These are phyloP conservation scores for Flaveria brownii DNA, from an alignment of 129 eudicot genomes.

Conservation along the genomic window DNA sequence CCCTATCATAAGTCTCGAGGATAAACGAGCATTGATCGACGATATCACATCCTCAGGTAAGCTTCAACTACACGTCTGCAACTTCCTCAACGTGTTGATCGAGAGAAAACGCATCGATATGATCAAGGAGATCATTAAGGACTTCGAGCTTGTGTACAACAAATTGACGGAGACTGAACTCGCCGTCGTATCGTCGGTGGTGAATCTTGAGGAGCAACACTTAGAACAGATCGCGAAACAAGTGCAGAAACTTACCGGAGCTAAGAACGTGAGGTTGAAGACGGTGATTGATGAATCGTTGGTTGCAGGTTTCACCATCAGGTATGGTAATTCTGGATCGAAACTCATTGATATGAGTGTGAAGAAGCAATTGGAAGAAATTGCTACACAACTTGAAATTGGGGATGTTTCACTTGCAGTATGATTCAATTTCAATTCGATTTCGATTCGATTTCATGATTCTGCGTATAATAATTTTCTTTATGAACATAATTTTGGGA, in stretches of 20 bases:
- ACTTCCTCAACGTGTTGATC: conserved; percentile 61
- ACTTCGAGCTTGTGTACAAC: conserved; percentile 65
- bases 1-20: conserved; percentile 50
- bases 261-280: conserved; percentile 71
- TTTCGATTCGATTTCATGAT: neutral
- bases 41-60: conserved; percentile 44
- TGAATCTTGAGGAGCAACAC: conserved; percentile 63
- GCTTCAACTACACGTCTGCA: conserved; percentile 59
- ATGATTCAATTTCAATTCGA: conserved; percentile 27
- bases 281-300: conserved; percentile 64
- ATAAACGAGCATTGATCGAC: conserved; percentile 51
- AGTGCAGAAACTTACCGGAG: conserved; percentile 81
- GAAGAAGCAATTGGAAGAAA: conserved; percentile 81
- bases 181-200: conserved; percentile 76
- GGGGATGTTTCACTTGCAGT: conserved; percentile 63
- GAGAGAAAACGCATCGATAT: conserved; percentile 58
- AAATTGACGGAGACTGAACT: conserved; percentile 60
- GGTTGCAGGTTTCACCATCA: conserved; percentile 75
- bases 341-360: conserved; percentile 88
- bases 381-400: conserved; percentile 74
- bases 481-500: conserved; percentile 30
- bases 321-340: conserved; percentile 69
- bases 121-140: conserved; percentile 66
- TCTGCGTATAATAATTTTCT: conserved; percentile 26
- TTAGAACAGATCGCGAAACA: conserved; percentile 80